Base-by-base conservation (phyloP, 1,139 yeast species). In the Neolecta irregularis region DNA sequence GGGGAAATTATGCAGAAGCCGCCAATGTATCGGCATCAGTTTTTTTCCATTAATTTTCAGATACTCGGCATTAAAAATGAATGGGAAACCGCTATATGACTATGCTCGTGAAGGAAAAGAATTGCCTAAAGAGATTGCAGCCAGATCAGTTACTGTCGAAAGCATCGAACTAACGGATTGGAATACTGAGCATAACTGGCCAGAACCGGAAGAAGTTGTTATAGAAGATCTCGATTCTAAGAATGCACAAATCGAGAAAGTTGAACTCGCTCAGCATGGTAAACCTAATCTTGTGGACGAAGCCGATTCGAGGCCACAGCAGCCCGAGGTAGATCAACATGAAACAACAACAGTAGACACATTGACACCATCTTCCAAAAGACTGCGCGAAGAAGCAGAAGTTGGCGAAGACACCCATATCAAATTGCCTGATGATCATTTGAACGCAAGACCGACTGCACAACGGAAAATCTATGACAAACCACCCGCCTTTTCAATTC, bases 21-120 rank as follows among this genome's bases (percentile, higher is more conserved):
- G 8, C 98, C 99, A 0, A 76, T 88, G 11, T 42, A 32, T 9
- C 28, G 28, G 7, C 8, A n/a, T 15, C n/a, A n/a, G 16, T 15
- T 15, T 4, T 5, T n/a, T 15, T 19, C 24, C 17, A 20, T 7
- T 5, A 9, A 24, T 8, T 18, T 21, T 6, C 23, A 40, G 43
- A 16, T 88, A 72, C 53, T 81, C 95, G 24, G 98, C 98, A 0
- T 61, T 91, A 44, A 88, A 85, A 52, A 77, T 91, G 74, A 75
- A 83, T 49, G 99, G 99, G 19, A 83, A 76, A 55, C 92, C 93
- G 4, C 59, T 91, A 37, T 85, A 88, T 52, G 95, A 85, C 48
- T 91, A 91, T 52, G 98, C 98, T 1, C 67, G 98, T 47, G 71
- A 78, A 45, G 93, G 93, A 0, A 63, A 70, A 30, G 91, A 93